Conservation (phyloP, 345 rosid species). For the Citrus unshiu region DNA sequence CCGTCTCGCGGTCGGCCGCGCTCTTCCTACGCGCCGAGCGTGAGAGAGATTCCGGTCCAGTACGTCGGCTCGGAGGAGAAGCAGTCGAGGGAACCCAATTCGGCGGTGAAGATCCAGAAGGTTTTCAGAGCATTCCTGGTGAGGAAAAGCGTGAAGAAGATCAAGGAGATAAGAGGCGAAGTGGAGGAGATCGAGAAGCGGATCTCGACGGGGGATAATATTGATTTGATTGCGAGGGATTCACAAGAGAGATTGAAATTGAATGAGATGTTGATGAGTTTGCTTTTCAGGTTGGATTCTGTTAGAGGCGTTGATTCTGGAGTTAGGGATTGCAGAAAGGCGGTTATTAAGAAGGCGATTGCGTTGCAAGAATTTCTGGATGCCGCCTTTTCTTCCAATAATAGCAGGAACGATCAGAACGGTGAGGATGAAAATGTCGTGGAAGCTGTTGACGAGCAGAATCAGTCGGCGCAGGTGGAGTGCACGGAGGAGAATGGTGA, state of each 20-base stretch:
- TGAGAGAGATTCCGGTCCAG: slow-evolving; percentile 50
- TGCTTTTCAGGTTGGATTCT: slow-evolving; percentile 53
- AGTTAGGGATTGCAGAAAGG: slow-evolving; percentile 51
- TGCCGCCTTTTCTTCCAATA: slow-evolving; percentile 22
- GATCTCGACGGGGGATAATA: slow-evolving; percentile 25
- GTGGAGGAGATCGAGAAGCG: slow-evolving; percentile 44
- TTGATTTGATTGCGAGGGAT: slow-evolving; percentile 35
- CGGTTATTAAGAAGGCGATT: slow-evolving; percentile 49
- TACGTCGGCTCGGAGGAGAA: slow-evolving; percentile 30
- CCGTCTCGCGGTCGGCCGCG: slow-evolving; percentile 12
- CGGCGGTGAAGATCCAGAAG: slow-evolving; percentile 57
- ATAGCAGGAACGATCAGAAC: neutral
- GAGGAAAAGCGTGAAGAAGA: slow-evolving; percentile 49
- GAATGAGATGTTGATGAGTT: slow-evolving; percentile 54
- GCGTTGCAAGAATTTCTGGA: slow-evolving; percentile 55
- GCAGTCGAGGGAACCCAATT: slow-evolving; percentile 11
- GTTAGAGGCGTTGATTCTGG: slow-evolving; percentile 52
- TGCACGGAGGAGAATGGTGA: neutral
- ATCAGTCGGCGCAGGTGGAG: neutral
- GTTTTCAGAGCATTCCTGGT: slow-evolving; percentile 51
- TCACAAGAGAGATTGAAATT: slow-evolving; percentile 41
- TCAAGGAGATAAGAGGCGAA: slow-evolving; percentile 31
- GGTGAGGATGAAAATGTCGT: neutral
- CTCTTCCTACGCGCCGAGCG: slow-evolving; percentile 20
- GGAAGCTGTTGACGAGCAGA: neutral